Evolutionary conservation across 495 filamentous ascomycete species (phyloP).

Genomic region (Aspergillus nanangensis): DNA sequence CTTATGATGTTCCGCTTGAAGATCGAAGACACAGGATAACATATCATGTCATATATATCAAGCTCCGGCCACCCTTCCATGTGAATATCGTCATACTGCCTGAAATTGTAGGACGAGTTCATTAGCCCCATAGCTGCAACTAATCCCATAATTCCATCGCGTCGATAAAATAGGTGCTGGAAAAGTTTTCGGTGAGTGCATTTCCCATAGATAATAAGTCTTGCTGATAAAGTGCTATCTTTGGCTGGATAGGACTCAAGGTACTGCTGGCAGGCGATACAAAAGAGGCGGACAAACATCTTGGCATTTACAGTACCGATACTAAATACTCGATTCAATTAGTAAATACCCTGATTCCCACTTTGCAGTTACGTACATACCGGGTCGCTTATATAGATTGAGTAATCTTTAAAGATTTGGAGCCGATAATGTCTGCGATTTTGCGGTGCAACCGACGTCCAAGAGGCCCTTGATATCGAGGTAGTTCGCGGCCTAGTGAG

Average conservation of each 20-base stretch:
- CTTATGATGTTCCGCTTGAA: not conserved
- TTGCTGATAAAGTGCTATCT: not conserved
- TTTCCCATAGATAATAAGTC: not conserved
- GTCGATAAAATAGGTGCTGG: not conserved
- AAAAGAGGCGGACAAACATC: not conserved
- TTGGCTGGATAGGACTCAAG: not conserved
- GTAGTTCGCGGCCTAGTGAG: no score
- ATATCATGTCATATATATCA: not conserved
- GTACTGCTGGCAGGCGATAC: not conserved
- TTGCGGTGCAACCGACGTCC: no score
- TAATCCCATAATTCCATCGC: not conserved
- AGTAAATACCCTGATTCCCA: no score
- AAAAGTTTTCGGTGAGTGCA: not conserved
- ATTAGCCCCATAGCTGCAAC: not conserved
- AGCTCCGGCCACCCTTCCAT: not conserved
- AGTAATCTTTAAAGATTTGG: no score
- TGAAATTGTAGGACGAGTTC: not conserved
- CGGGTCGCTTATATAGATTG: no score
- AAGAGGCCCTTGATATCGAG: no score
- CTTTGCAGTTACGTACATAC: no score
- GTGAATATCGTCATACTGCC: not conserved
- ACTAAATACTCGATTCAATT: no score
- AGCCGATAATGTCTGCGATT: no score
- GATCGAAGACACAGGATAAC: not conserved
- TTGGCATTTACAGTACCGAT: no score